These are phyloP conservation scores for Aulographum hederae DNA, from an alignment of 2,329 filamentous ascomycete genomes.

Conservation along the genomic window DNA sequence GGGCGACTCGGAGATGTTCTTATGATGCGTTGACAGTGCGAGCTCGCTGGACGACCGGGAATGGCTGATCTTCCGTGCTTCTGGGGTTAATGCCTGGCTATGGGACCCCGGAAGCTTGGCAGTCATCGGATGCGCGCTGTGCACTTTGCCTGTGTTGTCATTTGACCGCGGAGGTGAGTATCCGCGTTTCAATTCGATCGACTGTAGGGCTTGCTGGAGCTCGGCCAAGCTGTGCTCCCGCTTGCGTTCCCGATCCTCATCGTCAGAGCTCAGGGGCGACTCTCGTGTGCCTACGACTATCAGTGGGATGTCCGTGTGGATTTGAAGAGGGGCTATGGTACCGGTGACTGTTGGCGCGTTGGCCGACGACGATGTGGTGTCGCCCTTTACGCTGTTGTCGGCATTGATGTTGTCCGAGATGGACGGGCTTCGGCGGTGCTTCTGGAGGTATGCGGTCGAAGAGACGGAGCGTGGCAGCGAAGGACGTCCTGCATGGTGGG, in stretches of 20 bases:
- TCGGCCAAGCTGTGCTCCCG: constrained; percentile 35
- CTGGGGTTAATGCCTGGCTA: constrained; percentile 27
- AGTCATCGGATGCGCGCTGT: not conserved
- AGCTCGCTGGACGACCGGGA: constrained; percentile 41
- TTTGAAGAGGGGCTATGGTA: constrained; percentile 65
- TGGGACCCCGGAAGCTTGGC: constrained; percentile 4
- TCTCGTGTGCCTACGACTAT: constrained; percentile 82
- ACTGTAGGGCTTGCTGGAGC: constrained; percentile 65
- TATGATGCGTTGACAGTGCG: constrained; percentile 27
- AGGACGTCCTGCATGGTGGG: constrained; percentile 21
- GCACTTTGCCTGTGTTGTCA: constrained; percentile 1
- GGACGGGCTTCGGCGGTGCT: constrained; percentile 41
- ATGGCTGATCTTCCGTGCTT: constrained; percentile 42
- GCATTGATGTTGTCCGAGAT: constrained; percentile 12
- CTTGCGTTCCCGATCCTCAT: constrained; percentile 46
- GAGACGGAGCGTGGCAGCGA: constrained; percentile 31
- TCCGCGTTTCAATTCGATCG: constrained; percentile 49
- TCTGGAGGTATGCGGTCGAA: constrained; percentile 42
- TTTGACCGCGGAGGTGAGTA: constrained; percentile 29
- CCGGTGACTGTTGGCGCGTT: too few species aligned
- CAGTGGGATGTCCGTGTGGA: constrained; percentile 55
- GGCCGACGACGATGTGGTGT: constrained; percentile 9
- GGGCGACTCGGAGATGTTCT: constrained; percentile 24
- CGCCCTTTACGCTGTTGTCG: constrained; percentile 12
- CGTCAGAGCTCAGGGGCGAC: constrained; percentile 66